phyloP scores from a whole-genome alignment of 2,329 filamentous ascomycete species.

The Ascochyta viciae-villosae region DNA sequence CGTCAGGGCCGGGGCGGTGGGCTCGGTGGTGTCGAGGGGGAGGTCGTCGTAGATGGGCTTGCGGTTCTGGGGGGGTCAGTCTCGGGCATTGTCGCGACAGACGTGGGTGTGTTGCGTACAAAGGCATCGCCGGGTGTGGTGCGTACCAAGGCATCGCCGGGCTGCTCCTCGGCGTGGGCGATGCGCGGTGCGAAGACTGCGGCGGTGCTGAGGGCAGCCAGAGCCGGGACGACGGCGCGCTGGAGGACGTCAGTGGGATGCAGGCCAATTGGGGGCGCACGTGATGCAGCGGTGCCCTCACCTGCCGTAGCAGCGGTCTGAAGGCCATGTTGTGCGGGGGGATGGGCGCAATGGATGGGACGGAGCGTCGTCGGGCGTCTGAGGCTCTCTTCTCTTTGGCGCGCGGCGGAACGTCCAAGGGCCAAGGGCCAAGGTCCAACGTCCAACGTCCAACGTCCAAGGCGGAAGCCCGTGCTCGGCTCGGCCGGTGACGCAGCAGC shows the following conservation, averaged over 20 bases:
- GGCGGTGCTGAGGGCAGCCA: slow-evolving; percentile 53
- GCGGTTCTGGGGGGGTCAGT: slow-evolving; percentile 39
- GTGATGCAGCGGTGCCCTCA: slow-evolving; percentile 36
- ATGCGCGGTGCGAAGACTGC: slow-evolving; percentile 56
- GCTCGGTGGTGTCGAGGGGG: slow-evolving; percentile 49
- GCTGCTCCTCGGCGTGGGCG: slow-evolving; percentile 57
- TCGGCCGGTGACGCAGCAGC: slow-evolving; percentile 28
- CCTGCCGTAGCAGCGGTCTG: slow-evolving; percentile 60
- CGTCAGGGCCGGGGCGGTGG: slow-evolving; percentile 41
- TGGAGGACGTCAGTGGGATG: slow-evolving; percentile 35
- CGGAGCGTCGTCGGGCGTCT: slow-evolving; percentile 11
- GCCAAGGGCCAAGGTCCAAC: neutral
- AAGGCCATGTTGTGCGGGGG: slow-evolving; percentile 57
- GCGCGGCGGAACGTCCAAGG: slow-evolving; percentile 1
- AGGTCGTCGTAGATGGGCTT: slow-evolving; percentile 80
- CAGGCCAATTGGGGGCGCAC: too few species aligned
- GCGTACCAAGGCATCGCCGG: slow-evolving; percentile 14
- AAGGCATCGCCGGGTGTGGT: too few species aligned
- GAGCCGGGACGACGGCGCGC: slow-evolving; percentile 59
- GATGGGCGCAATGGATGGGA: slow-evolving; percentile 45
- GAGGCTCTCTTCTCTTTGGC: slow-evolving; percentile 32
- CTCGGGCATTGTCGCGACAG: too few species aligned
- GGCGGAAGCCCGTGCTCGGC: slow-evolving; percentile 5
- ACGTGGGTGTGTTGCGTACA: too few species aligned
- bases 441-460: neutral